Conservation (phyloP, 1,284 basidiomycete genomes). For the Pseudozyma pruni region DNA sequence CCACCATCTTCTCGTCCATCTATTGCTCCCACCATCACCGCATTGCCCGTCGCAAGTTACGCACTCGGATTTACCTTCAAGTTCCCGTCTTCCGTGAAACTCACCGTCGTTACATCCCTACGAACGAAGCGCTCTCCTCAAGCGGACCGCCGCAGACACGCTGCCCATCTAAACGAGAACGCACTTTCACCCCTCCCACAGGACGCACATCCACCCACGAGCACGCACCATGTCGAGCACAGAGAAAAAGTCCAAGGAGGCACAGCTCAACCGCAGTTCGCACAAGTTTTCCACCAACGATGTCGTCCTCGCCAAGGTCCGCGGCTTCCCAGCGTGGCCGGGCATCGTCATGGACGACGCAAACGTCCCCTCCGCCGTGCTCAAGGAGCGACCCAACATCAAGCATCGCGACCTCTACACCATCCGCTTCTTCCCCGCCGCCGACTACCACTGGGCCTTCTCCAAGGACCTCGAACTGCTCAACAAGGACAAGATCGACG, state of each 20-base stretch:
- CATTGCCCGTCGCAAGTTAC: too few relatives aligned
- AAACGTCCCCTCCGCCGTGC: conserved; percentile 74
- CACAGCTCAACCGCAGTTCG: conserved; percentile 37
- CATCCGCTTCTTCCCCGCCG: conserved; percentile 87
- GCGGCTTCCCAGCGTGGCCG: conserved; percentile 93
- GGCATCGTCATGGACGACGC: conserved; percentile 84
- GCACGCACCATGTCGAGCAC: conserved; percentile 22
- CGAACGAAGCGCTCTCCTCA: not conserved
- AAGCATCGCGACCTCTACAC: conserved; percentile 81
- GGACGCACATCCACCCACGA: not conserved
- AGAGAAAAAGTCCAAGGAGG: conserved; percentile 50
- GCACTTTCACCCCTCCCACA: too few relatives aligned
- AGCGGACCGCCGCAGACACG: not conserved
- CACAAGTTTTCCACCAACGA: conserved; percentile 72
- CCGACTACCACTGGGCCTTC: conserved; percentile 88
- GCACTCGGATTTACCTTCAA: not conserved
- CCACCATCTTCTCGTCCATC: too few relatives aligned
- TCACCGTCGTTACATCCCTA: not conserved
- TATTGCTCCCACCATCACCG: too few relatives aligned
- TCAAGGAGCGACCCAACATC: conserved; percentile 76
- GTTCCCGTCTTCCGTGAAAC: not conserved
- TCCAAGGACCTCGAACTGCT: conserved; percentile 84
- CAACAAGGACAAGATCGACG: conserved; percentile 81
- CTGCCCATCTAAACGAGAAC: not conserved
- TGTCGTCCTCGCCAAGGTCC: conserved; percentile 89